These are phyloP conservation scores for Diaporthe sp. DNA, from an alignment of 2,329 filamentous ascomycete genomes.

Conservation along the genomic window DNA sequence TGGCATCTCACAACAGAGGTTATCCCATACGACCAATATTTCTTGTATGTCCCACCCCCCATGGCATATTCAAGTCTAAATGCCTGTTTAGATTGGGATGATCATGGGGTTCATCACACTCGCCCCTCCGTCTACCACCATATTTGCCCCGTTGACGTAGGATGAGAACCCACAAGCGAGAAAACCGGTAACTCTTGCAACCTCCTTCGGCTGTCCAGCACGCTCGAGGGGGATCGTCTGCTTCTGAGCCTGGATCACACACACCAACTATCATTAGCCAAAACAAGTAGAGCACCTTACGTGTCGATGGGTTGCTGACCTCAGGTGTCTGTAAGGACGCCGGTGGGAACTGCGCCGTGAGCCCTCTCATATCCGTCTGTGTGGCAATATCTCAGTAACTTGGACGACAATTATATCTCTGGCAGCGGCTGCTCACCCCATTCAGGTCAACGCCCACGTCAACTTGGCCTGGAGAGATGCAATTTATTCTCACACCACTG, in stretches of 20 bases:
- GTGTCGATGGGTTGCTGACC: constrained; percentile 42
- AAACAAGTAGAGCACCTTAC: background rate
- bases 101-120: constrained; percentile 39
- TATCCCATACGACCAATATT: background rate
- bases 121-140: constrained; percentile 73
- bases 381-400: background rate
- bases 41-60: background rate
- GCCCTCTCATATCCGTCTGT: constrained; percentile 61
- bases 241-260: constrained; percentile 53
- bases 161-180: constrained; percentile 72
- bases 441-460: constrained; percentile 57
- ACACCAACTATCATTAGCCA: background rate
- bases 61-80: background rate
- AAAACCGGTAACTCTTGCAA: constrained; percentile 72
- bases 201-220: constrained; percentile 68
- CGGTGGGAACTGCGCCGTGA: constrained; percentile 67
- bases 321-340: constrained; percentile 63
- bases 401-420: background rate
- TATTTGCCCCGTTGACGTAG: constrained; percentile 72
- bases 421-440: constrained; percentile 48
- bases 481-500: constrained; percentile 71
- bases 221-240: constrained; percentile 69
- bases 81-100: constrained; percentile 23
- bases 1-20: background rate
- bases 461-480: constrained; percentile 56